Conservation (phyloP, 2,329 filamentous ascomycete genomes). For the Dothiorella sarmentorum region DNA sequence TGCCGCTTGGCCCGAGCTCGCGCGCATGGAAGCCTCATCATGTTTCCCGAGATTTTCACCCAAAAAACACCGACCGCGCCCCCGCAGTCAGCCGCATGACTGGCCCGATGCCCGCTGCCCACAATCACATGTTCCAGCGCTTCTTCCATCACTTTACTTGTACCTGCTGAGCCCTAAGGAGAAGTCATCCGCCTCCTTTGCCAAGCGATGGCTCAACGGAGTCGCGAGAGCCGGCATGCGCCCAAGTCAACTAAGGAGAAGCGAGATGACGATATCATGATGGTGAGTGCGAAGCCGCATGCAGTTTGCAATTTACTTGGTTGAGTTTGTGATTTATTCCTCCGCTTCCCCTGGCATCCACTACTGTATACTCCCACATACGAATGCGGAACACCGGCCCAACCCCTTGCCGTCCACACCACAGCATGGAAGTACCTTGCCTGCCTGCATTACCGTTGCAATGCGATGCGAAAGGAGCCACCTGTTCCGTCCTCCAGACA, state of each 20-base stretch:
- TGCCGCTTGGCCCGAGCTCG: not conserved
- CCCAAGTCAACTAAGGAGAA: conserved; percentile 19
- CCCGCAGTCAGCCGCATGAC: not conserved
- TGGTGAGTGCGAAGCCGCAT: conserved; percentile 3
- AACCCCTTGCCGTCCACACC: too few species aligned
- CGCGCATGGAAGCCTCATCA: not conserved
- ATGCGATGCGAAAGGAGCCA: too few species aligned
- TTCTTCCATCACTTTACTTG: not conserved
- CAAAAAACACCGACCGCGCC: not conserved
- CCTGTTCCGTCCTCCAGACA: not conserved
- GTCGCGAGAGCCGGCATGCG: conserved; percentile 6
- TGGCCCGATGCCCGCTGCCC: not conserved
- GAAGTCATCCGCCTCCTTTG: not conserved
- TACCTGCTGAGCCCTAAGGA: not conserved
- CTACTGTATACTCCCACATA: too few species aligned
- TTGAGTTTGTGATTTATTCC: not conserved
- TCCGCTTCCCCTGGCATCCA: not conserved
- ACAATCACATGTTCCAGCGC: not conserved
- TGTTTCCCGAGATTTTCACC: conserved; percentile 1
- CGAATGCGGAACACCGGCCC: too few species aligned
- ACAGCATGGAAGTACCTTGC: too few species aligned
- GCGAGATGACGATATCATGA: conserved; percentile 37
- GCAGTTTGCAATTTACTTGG: too few species aligned
- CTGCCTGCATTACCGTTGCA: not conserved
- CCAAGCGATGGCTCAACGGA: conserved; percentile 8